These are phyloP conservation scores for Geotrichum fermentans DNA, from an alignment of 1,139 yeast species.

Conservation along the genomic window DNA sequence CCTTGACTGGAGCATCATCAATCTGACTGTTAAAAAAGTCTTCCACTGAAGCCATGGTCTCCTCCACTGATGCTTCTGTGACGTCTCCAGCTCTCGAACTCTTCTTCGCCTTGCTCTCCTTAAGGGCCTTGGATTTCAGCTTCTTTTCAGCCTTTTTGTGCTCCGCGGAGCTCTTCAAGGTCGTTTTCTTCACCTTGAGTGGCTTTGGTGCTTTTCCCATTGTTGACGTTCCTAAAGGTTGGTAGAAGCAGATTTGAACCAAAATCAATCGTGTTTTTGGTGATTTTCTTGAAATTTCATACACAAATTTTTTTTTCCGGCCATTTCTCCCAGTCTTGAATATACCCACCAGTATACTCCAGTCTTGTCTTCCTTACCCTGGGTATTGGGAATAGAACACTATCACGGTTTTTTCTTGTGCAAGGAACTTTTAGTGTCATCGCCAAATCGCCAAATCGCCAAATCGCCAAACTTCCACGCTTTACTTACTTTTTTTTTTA, in stretches of 20 bases:
- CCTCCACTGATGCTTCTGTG: conserved; percentile 8
- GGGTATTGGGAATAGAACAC: no score
- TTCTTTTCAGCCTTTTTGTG: conserved; percentile 80
- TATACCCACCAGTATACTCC: neutral
- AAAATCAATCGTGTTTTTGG: no score
- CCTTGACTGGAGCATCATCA: conserved; percentile 3
- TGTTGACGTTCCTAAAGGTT: neutral
- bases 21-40: conserved; percentile 17
- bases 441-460: no score
- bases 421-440: no score
- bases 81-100: neutral
- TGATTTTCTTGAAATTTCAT: conserved; percentile 3
- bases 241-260: neutral
- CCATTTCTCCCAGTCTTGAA: conserved; percentile 17
- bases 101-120: conserved; percentile 8
- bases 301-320: conserved; percentile 5
- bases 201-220: conserved; percentile 53
- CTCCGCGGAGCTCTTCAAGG: conserved; percentile 77
- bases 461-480: no score
- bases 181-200: conserved; percentile 92
- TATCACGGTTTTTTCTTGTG: neutral
- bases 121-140: conserved; percentile 51
- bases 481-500: no score
- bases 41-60: conserved; percentile 10
- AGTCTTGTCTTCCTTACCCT: no score